A percentile compares a stretch with the other conserved stretches of the same genome.
Evolutionary conservation across 2,329 filamentous ascomycete species (phyloP).

Genomic region (Talaromyces verruculosus): DNA sequence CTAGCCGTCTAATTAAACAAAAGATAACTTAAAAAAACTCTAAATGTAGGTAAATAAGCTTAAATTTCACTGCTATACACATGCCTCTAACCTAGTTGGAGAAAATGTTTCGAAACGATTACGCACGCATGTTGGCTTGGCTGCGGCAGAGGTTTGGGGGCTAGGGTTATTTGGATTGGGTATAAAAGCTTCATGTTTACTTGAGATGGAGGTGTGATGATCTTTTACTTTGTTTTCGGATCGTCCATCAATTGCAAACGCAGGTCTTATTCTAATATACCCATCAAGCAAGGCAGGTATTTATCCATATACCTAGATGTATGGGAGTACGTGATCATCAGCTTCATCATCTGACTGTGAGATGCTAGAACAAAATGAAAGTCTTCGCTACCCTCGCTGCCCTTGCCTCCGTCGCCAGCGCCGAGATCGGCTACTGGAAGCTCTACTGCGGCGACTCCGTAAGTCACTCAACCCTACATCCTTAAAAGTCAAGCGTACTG

Average conservation of each 20-base stretch:
- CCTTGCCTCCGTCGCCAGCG: background rate
- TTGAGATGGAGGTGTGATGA: background rate
- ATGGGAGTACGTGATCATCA: too few species aligned
- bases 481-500: background rate
- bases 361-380: background rate
- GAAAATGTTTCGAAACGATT: background rate
- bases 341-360: background rate
- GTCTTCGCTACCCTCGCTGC: background rate
- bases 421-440: background rate
- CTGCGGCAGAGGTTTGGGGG: background rate
- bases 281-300: background rate
- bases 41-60: background rate
- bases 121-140: background rate
- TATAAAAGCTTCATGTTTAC: background rate
- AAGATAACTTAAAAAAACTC: background rate
- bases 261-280: background rate
- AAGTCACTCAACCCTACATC: background rate
- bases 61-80: background rate
- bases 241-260: background rate
- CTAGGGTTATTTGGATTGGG: background rate
- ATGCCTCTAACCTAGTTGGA: background rate
- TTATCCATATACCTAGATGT: background rate
- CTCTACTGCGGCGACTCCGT: background rate
- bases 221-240: background rate
- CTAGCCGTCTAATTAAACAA: background rate